These are phyloP conservation scores for Endocalyx cinctus DNA, from an alignment of 2,329 filamentous ascomycete genomes.

Conservation along the genomic window DNA sequence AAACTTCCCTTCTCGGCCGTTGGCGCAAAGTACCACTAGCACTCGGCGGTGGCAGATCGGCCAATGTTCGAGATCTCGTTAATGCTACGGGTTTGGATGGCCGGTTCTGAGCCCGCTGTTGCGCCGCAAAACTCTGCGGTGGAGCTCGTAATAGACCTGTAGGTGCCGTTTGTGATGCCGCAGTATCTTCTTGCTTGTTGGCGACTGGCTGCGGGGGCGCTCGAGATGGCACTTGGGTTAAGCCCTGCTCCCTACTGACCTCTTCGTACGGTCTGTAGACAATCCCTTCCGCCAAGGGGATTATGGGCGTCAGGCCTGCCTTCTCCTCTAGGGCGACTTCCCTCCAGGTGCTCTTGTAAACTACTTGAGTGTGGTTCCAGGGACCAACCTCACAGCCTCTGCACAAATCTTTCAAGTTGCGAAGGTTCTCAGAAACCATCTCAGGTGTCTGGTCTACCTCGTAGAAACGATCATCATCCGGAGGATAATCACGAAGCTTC, in stretches of 20 bases:
- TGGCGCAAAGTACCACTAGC: slow-evolving; percentile 24
- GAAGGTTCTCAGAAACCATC: slow-evolving; percentile 42
- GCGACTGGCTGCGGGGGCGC: slow-evolving; percentile 26
- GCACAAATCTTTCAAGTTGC: slow-evolving; percentile 54
- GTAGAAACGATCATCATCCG: slow-evolving; percentile 56
- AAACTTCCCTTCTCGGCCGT: slow-evolving; percentile 22
- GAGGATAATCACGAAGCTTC: slow-evolving; percentile 52
- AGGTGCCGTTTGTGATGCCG: slow-evolving; percentile 29
- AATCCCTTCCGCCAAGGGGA: slow-evolving; percentile 56
- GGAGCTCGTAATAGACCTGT: slow-evolving; percentile 46
- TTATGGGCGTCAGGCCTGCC: slow-evolving; percentile 57
- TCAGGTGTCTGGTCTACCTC: slow-evolving; percentile 39
- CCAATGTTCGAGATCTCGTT: slow-evolving; percentile 27
- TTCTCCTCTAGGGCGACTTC: slow-evolving; percentile 67
- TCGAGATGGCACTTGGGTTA: slow-evolving; percentile 27
- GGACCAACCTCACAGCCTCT: slow-evolving; percentile 55
- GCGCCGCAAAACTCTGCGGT: slow-evolving; percentile 62
- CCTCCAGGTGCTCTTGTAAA: slow-evolving; percentile 56
- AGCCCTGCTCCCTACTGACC: slow-evolving; percentile 50
- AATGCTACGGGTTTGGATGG: slow-evolving; percentile 28
- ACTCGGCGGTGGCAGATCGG: slow-evolving; percentile 26
- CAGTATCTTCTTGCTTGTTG: slow-evolving; percentile 31
- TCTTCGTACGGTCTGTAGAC: slow-evolving; percentile 63
- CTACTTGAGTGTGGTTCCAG: slow-evolving; percentile 41
- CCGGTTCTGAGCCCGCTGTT: slow-evolving; percentile 55